Percentiles rank a stretch among this genome's conserved stretches.
Evolutionary conservation across 345 rosid species (phyloP).

Genomic region (Lenwebbia sp.): DNA sequence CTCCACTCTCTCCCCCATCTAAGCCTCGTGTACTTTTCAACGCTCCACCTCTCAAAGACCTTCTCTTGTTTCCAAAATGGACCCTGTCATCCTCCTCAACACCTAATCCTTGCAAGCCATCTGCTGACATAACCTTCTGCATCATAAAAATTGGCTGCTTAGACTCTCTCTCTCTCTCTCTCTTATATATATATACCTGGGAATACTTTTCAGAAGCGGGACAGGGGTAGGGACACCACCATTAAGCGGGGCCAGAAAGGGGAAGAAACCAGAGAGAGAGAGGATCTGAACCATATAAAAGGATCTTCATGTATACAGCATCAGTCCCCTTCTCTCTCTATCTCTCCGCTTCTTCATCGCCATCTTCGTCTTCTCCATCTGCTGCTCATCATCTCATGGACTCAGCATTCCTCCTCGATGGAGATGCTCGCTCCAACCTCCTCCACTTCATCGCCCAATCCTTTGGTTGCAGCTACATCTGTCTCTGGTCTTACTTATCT

Average conservation of each 20-base stretch:
- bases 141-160: neutral
- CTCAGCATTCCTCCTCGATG: slow-evolving; percentile 27
- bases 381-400: slow-evolving; percentile 25
- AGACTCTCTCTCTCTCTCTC: neutral
- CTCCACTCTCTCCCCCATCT: neutral
- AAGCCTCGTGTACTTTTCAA: neutral
- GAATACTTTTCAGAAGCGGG: neutral
- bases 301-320: neutral
- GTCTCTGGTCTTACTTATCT: slow-evolving; percentile 47
- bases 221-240: neutral
- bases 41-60: neutral
- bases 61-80: neutral
- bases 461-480: slow-evolving; percentile 43
- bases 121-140: neutral
- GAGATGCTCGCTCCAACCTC: slow-evolving; percentile 23
- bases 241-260: neutral
- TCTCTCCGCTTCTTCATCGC: neutral
- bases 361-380: neutral
- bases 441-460: slow-evolving; percentile 37
- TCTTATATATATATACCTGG: neutral
- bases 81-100: neutral
- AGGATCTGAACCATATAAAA: neutral
- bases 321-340: neutral
- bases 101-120: neutral
- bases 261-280: neutral